These are phyloP conservation scores for Spathaspora arborariae DNA, from an alignment of 805 yeast genomes.

Conservation along the genomic window DNA sequence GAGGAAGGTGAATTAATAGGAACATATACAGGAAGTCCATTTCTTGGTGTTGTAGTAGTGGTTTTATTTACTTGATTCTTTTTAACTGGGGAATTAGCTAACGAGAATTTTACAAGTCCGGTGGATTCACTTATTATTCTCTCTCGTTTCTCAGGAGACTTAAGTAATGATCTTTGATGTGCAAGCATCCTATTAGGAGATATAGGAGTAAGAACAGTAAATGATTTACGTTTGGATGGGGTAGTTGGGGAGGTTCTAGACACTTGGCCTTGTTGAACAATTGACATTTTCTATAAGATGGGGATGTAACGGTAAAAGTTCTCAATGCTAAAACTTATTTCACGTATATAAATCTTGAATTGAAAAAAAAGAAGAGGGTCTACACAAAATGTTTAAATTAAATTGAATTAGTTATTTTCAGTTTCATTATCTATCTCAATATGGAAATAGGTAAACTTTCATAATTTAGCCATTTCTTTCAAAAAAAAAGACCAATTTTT, in stretches of 20 bases:
- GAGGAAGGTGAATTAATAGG: constrained; percentile 21
- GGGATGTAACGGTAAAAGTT: no score
- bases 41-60: constrained; percentile 4
- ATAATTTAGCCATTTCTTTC: neutral
- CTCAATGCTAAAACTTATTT: no score
- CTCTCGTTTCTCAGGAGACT: constrained; percentile 4
- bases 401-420: neutral
- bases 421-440: neutral
- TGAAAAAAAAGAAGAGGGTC: no score
- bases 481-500: neutral
- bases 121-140: constrained; percentile 48
- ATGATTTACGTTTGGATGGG: constrained; percentile 13
- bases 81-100: constrained; percentile 14
- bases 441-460: constrained; percentile 1
- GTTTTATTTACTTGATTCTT: neutral
- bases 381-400: neutral
- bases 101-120: constrained; percentile 45
- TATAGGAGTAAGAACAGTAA: constrained; percentile 12
- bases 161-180: neutral
- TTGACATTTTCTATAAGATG: constrained; percentile 1
- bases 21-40: constrained; percentile 32
- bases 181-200: constrained; percentile 2
- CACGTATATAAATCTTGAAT: no score
- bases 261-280: constrained; percentile 6
- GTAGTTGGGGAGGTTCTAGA: constrained; percentile 1